A percentile compares a stretch with the other conserved stretches of the same genome.
Evolutionary conservation across 1,284 basidiomycete species (phyloP).

Genomic region (Papiliotrema fonsecae): DNA sequence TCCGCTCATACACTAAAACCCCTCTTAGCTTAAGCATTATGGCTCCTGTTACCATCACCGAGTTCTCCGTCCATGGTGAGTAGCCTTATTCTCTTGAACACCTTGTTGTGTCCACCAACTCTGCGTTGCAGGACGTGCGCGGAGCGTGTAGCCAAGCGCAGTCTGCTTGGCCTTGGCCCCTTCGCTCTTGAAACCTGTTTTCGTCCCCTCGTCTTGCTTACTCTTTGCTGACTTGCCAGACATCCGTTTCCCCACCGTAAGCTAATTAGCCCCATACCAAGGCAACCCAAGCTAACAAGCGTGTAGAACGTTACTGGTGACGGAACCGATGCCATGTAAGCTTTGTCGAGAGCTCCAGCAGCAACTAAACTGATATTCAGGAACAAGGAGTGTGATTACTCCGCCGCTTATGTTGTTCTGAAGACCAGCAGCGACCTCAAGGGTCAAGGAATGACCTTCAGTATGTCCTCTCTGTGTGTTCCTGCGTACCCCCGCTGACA

Average conservation of each 20-base stretch:
- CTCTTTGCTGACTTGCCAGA: slow-evolving; percentile 50
- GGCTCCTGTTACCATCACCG: slow-evolving; percentile 37
- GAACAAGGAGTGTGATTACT: slow-evolving; percentile 94
- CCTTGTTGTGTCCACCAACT: too few species aligned
- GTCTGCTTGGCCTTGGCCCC: neutral
- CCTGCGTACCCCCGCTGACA: slow-evolving; percentile 1
- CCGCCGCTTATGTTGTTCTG: slow-evolving; percentile 78
- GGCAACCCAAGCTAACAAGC: neutral
- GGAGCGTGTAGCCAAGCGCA: neutral
- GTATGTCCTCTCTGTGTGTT: slow-evolving; percentile 21
- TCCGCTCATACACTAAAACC: too few species aligned
- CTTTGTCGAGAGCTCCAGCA: neutral
- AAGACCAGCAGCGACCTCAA: slow-evolving; percentile 62
- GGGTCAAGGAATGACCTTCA: slow-evolving; percentile 93
- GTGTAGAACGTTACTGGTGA: slow-evolving; percentile 68
- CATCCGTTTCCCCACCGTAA: slow-evolving; percentile 73
- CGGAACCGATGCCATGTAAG: slow-evolving; percentile 79
- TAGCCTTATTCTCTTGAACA: slow-evolving; percentile 1
- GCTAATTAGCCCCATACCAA: slow-evolving; percentile 6
- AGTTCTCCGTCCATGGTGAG: slow-evolving; percentile 46
- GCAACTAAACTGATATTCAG: slow-evolving; percentile 43
- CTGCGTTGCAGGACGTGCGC: too few species aligned
- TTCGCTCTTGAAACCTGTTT: neutral
- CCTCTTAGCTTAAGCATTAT: slow-evolving; percentile 13
- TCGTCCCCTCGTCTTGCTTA: neutral